Base-by-base conservation (phyloP, 169 alveolate species). In the Plasmodium malariae region DNA sequence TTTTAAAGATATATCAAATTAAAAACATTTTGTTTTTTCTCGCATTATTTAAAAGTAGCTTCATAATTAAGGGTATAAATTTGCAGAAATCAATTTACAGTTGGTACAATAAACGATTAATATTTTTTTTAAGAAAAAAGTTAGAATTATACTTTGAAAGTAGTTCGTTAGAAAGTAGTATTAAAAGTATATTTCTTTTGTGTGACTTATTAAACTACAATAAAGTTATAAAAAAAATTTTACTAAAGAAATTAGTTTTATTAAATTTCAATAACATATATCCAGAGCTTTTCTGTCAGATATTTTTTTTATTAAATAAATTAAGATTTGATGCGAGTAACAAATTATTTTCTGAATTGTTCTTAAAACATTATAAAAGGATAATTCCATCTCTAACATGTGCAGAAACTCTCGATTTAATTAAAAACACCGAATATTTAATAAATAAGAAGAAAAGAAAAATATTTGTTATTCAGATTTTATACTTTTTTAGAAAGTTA, bases 321-420 rank as follows among this genome's bases (percentile, higher is more conserved):
- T 70, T 83, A 83, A 65, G 60, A 36, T 83, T 67, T 67, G 49
- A 83, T 67, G 80, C 91, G 17, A 67, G 91, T 21, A 83, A 83
- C 26, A 36, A 37, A 59, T 5, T 83, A 51, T 67, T 67, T 28
- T 49, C 34, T 36, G 85, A 83, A n/a, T 21, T 83, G 28, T 83
- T 83, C 51, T 83, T 83, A 55, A 83, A 83, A 36, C 80, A 83
- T 83, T 83, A 83, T 71, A 83, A 67, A 60, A 83, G 49, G 43
- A 21, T 83, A 5, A 67, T 83, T 21, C 59, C 30, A 43, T 83
- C 72, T 26, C 67, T 83, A 70, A 83, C 73, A 43, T 67, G 59
- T 51, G 28, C 17, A 28, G 83, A 83, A 67, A 67, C 21, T 9
- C 34, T 83, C 2, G 78, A 83, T 51, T 67, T 83, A 70, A 65